Evolutionary conservation across 2,329 filamentous ascomycete genomes (phyloP).

Genomic region (Claviceps fusiformis): DNA sequence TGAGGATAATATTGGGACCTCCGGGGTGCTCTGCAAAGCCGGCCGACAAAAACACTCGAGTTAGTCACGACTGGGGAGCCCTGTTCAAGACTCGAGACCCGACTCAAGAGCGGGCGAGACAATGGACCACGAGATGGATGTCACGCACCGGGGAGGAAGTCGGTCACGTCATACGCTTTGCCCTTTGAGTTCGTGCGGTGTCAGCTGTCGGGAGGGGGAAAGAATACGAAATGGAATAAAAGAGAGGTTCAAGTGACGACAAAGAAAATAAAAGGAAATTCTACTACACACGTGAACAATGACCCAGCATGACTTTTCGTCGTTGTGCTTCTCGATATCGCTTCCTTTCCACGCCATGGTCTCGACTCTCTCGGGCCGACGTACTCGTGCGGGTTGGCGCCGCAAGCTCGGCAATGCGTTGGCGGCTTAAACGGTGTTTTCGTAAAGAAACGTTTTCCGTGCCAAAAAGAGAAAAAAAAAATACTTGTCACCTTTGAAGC

Average conservation of each 20-base stretch:
- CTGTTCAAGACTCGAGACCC: no score
- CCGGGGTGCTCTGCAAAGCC: conserved; percentile 60
- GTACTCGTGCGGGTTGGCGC: no score
- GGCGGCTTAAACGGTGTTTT: no score
- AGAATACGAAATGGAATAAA: no score
- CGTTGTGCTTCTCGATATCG: conserved; percentile 58
- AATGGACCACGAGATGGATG: no score
- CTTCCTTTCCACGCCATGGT: conserved; percentile 33
- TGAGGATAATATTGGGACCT: conserved; percentile 84
- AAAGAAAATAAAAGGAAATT: neutral
- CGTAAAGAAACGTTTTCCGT: no score
- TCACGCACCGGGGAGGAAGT: conserved; percentile 59
- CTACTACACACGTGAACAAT: conserved; percentile 52
- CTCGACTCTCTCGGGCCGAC: no score
- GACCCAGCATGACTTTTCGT: conserved; percentile 77
- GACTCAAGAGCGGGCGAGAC: neutral
- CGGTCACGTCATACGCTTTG: conserved; percentile 80
- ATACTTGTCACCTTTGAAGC: no score
- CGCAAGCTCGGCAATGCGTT: neutral
- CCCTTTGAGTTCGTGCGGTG: conserved; percentile 29
- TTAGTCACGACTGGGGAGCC: neutral
- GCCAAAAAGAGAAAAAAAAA: no score
- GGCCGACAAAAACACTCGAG: neutral
- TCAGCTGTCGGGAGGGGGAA: neutral
- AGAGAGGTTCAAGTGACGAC: no score